Percentiles rank a stretch among this genome's conserved stretches.
Evolutionary conservation across 1,284 basidiomycete species (phyloP).

Genomic region (Polyporus tsugae): DNA sequence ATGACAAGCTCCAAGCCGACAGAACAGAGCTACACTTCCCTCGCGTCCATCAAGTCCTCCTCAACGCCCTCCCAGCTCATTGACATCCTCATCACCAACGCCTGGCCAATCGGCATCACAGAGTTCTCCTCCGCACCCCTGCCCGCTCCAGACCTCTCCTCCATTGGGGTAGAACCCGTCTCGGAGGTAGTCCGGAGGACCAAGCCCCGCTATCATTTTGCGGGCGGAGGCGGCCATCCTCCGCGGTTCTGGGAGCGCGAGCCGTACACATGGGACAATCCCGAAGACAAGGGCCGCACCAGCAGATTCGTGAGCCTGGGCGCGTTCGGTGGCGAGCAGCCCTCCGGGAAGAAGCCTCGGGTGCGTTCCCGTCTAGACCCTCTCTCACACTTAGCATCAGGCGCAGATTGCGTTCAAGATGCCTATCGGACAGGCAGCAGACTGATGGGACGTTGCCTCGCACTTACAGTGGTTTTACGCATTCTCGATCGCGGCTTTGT

Average conservation of each 20-base stretch:
- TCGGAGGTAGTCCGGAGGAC: constrained; percentile 71
- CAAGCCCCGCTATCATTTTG: constrained; percentile 84
- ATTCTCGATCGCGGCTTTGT: constrained; percentile 64
- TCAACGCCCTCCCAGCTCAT: constrained; percentile 69
- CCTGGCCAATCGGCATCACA: constrained; percentile 78
- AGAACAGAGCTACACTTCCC: constrained; percentile 61
- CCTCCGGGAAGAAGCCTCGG: constrained; percentile 80
- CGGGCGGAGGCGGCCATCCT: constrained; percentile 62
- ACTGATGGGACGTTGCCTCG: not conserved
- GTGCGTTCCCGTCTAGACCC: constrained; percentile 52
- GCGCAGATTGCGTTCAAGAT: not conserved
- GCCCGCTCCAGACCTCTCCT: constrained; percentile 54
- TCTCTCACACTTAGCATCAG: not conserved
- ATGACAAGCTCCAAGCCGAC: constrained; percentile 56
- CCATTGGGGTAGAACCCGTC: constrained; percentile 62
- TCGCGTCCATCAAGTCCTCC: constrained; percentile 72
- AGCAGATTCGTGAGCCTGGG: constrained; percentile 87
- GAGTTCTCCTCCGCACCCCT: constrained; percentile 65
- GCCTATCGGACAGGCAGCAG: not conserved
- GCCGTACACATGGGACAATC: constrained; percentile 79
- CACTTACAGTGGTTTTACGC: constrained; percentile 79
- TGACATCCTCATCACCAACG: constrained; percentile 86
- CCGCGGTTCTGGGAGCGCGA: constrained; percentile 92
- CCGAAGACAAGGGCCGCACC: constrained; percentile 68
- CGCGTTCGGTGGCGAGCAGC: constrained; percentile 76